A percentile compares a stretch with the other conserved stretches of the same genome.
phyloP scores from a whole-genome alignment of 2,329 filamentous ascomycete genomes.

The Bisporella sp. region DNA sequence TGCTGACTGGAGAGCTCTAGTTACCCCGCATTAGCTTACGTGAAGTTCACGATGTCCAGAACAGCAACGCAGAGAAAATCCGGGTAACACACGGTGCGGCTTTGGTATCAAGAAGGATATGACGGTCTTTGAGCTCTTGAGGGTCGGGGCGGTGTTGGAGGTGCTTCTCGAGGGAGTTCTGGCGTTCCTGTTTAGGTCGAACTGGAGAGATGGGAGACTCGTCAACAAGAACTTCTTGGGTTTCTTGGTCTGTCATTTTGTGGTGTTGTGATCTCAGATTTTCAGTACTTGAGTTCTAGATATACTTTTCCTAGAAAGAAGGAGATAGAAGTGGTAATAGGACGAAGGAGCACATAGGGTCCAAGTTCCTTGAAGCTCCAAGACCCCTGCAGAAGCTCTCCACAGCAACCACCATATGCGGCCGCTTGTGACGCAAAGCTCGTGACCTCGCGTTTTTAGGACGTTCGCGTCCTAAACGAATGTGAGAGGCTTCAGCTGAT shows the following conservation, averaged over 20 bases:
- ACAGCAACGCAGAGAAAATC: conserved; percentile 2
- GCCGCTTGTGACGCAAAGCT: too few relatives aligned
- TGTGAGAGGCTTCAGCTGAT: too few relatives aligned
- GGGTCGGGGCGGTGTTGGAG: conserved; percentile 61
- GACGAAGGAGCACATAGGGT: too few relatives aligned
- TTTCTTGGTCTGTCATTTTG: conserved; percentile 15
- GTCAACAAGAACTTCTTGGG: conserved; percentile 16
- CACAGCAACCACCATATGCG: too few relatives aligned
- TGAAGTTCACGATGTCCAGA: not conserved
- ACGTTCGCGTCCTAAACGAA: too few relatives aligned
- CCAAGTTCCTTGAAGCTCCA: too few relatives aligned
- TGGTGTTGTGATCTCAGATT: not conserved
- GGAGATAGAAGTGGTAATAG: too few relatives aligned
- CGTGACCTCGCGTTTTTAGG: too few relatives aligned
- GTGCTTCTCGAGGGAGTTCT: conserved; percentile 67
- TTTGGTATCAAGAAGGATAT: conserved; percentile 61
- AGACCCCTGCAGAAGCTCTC: too few relatives aligned
- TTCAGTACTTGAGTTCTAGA: too few relatives aligned
- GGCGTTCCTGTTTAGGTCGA: conserved; percentile 40
- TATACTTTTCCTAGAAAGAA: too few relatives aligned
- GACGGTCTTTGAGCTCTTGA: conserved; percentile 60
- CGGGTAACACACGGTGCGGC: conserved; percentile 50
- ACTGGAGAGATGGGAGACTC: conserved; percentile 50
- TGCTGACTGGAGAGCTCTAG: conserved; percentile 53
- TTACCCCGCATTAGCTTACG: conserved; percentile 15